Conservation (phyloP, 177 flowering plant species). For the Telopea speciosissima region DNA sequence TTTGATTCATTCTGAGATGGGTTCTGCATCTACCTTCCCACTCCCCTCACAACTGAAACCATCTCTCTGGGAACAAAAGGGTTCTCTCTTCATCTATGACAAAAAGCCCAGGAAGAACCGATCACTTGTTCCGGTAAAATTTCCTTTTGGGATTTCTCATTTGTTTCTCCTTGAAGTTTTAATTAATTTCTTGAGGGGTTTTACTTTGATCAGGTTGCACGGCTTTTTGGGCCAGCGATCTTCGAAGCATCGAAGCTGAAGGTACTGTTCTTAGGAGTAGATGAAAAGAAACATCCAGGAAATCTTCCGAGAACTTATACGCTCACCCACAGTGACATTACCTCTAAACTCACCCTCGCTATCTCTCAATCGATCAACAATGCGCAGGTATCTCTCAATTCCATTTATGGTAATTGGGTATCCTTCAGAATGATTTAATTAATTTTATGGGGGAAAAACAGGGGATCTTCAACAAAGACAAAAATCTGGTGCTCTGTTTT, state of each 20-base stretch:
- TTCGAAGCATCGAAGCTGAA: constrained; percentile 89
- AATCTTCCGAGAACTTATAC: constrained; percentile 83
- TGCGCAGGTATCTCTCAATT: constrained; percentile 53
- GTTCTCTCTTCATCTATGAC: constrained; percentile 19
- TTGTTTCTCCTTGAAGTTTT: not conserved
- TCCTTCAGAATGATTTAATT: too few relatives aligned
- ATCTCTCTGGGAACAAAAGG: constrained; percentile 18
- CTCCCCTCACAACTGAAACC: constrained; percentile 40
- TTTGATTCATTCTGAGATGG: constrained; percentile 29
- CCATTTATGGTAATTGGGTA: too few relatives aligned
- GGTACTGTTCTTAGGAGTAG: constrained; percentile 76
- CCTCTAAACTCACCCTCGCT: constrained; percentile 78
- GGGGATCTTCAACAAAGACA: too few relatives aligned
- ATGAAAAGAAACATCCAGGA: constrained; percentile 80
- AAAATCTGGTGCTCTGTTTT: not conserved
- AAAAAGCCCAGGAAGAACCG: constrained; percentile 29
- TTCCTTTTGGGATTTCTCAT: not conserved
- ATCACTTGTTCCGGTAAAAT: constrained; percentile 47
- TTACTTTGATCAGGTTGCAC: constrained; percentile 50
- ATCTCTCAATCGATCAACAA: constrained; percentile 82
- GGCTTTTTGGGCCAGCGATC: constrained; percentile 88
- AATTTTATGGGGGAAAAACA: not conserved
- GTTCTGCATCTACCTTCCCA: constrained; percentile 28
- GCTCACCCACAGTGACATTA: constrained; percentile 83
- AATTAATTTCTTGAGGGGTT: not conserved